phyloP scores from a whole-genome alignment of 257 asterid species.

The Scutellaria barbata region DNA sequence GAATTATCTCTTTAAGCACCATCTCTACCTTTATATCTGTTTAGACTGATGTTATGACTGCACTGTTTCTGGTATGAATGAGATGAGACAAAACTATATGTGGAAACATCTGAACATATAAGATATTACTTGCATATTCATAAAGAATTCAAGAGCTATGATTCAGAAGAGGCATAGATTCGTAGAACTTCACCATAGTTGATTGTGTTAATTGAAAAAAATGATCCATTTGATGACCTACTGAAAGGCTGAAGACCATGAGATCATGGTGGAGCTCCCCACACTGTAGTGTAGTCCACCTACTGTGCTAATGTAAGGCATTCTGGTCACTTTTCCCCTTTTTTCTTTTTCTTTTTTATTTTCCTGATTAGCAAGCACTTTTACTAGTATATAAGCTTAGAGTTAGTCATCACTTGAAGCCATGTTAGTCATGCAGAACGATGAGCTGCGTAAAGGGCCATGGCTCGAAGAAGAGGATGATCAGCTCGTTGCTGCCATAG shows the following conservation, averaged over 20 bases:
- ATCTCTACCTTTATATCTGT: slow-evolving; percentile 10
- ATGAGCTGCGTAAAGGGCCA: slow-evolving; percentile 61
- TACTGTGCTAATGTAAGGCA: slow-evolving; percentile 43
- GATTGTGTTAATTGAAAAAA: slow-evolving; percentile 5
- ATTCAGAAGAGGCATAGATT: slow-evolving; percentile 12
- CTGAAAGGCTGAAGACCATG: slow-evolving; percentile 17
- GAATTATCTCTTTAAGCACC: neutral
- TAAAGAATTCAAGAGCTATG: neutral
- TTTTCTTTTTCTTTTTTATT: neutral
- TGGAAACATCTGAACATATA: slow-evolving; percentile 6
- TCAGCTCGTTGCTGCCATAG: slow-evolving; percentile 51
- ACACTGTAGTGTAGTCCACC: slow-evolving; percentile 32
- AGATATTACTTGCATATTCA: neutral
- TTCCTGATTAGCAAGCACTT: slow-evolving; percentile 27
- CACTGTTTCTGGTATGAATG: slow-evolving; percentile 23
- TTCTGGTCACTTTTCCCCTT: slow-evolving; percentile 39
- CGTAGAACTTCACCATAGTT: slow-evolving; percentile 6
- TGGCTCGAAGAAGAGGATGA: slow-evolving; percentile 80
- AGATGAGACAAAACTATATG: slow-evolving; percentile 25
- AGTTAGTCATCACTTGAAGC: neutral
- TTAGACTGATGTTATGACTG: slow-evolving; percentile 1
- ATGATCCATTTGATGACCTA: slow-evolving; percentile 1
- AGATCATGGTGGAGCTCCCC: slow-evolving; percentile 21
- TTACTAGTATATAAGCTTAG: slow-evolving; percentile 34
- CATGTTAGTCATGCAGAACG: slow-evolving; percentile 45